phyloP scores from a whole-genome alignment of 441 rosid species.

The Erodium texanum region DNA sequence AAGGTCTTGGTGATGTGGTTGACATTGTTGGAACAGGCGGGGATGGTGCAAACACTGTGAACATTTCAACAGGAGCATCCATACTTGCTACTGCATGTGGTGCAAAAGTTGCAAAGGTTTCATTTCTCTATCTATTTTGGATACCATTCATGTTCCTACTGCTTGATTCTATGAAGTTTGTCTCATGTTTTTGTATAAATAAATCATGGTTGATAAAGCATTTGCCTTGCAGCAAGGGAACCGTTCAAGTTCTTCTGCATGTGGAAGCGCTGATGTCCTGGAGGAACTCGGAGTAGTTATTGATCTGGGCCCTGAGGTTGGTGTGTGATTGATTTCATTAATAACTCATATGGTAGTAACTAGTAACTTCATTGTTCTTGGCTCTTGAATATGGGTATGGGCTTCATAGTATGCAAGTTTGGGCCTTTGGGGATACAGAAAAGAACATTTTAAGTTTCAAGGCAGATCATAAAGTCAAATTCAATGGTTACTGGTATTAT shows the following conservation, averaged over 20 bases:
- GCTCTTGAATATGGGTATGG: not conserved
- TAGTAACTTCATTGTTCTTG: not conserved
- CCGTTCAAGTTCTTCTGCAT: constrained; percentile 96
- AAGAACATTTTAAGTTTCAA: not conserved
- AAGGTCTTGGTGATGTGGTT: constrained; percentile 61
- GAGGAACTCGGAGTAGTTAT: constrained; percentile 70
- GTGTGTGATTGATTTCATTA: constrained; percentile 18
- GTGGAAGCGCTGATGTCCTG: constrained; percentile 95
- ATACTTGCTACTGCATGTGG: constrained; percentile 92
- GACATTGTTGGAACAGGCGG: constrained; percentile 96
- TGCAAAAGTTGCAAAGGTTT: constrained; percentile 88
- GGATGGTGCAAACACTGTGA: constrained; percentile 90
- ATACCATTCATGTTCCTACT: too few relatives aligned
- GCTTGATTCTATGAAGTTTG: not conserved
- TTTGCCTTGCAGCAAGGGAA: constrained; percentile 71
- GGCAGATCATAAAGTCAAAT: not conserved
- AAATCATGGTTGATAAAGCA: not conserved
- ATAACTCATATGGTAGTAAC: not conserved
- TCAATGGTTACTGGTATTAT: not conserved
- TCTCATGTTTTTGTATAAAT: not conserved
- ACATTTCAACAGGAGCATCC: constrained; percentile 89
- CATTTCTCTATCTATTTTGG: not conserved
- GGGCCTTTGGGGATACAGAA: not conserved
- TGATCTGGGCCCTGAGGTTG: constrained; percentile 75
- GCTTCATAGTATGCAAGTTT: too few relatives aligned